A percentile compares a stretch with the other conserved stretches of the same genome.
These are phyloP conservation scores for Linum trigynum DNA, from an alignment of 345 rosid genomes.

Conservation along the genomic window DNA sequence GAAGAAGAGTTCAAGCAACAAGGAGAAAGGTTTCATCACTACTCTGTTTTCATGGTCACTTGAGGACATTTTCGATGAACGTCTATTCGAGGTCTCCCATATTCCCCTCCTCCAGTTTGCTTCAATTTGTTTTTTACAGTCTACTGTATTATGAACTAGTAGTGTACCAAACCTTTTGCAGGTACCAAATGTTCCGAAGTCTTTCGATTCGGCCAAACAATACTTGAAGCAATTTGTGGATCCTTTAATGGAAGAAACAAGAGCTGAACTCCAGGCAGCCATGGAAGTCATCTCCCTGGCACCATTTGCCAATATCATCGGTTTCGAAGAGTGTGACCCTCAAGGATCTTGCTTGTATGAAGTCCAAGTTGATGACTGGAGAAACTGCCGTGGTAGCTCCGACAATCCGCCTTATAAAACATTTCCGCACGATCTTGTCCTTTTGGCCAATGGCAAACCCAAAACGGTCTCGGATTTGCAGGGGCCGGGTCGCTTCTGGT, in stretches of 20 bases:
- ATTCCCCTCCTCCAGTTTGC: background rate
- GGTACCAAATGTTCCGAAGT: constrained; percentile 30
- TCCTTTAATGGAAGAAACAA: constrained; percentile 44
- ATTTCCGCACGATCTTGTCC: constrained; percentile 31
- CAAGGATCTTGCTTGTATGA: constrained; percentile 7
- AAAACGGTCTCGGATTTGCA: constrained; percentile 27
- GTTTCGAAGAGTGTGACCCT: background rate
- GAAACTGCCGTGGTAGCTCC: constrained; percentile 14
- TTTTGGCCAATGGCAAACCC: constrained; percentile 29
- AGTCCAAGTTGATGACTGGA: constrained; percentile 29
- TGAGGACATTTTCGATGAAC: constrained; percentile 22
- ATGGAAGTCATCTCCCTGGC: constrained; percentile 22
- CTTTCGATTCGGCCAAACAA: constrained; percentile 19
- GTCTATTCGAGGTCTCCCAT: constrained; percentile 23
- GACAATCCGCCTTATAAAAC: constrained; percentile 32
- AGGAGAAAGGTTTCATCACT: too few relatives aligned
- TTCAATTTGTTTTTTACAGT: background rate
- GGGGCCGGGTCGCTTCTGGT: constrained; percentile 25
- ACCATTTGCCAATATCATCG: constrained; percentile 27
- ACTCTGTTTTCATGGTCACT: constrained; percentile 24
- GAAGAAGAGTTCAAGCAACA: too few relatives aligned
- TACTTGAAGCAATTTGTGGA: constrained; percentile 24
- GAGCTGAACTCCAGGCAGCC: constrained; percentile 24
- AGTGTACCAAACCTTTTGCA: background rate
- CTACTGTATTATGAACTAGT: too few relatives aligned